Evolutionary conservation across 2,329 filamentous ascomycete genomes (phyloP).

Genomic region (Xylaria sp.): DNA sequence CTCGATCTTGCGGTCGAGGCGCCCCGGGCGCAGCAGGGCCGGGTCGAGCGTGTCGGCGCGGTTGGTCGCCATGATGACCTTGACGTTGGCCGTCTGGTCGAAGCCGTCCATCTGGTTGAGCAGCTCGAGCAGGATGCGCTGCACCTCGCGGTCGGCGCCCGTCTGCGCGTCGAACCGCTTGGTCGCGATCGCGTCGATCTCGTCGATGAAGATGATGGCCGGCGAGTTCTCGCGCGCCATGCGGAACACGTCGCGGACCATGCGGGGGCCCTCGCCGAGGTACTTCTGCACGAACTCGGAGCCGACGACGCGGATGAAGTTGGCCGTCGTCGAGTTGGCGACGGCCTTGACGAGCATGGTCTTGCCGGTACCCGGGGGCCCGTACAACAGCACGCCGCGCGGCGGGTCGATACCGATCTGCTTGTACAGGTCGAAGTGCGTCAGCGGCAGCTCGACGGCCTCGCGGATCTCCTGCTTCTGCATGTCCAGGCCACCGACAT

Average conservation of each 20-base stretch:
- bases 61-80: slow-evolving; percentile 99
- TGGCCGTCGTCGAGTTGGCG: slow-evolving; percentile 96
- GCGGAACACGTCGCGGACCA: slow-evolving; percentile 98
- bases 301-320: slow-evolving; percentile 96
- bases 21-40: slow-evolving; percentile 88
- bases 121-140: slow-evolving; percentile 95
- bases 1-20: slow-evolving; percentile 97
- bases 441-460: slow-evolving; percentile 93
- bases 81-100: slow-evolving; percentile 98
- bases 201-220: slow-evolving; percentile 99
- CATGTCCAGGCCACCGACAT: slow-evolving; percentile 98
- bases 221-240: slow-evolving; percentile 99
- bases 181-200: slow-evolving; percentile 97
- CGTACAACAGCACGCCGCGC: slow-evolving; percentile 93
- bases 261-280: slow-evolving; percentile 93
- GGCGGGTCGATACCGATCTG: slow-evolving; percentile 99
- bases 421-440: slow-evolving; percentile 98
- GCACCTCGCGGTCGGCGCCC: slow-evolving; percentile 95
- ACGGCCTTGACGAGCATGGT: slow-evolving; percentile 96
- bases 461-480: slow-evolving; percentile 99
- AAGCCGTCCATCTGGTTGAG: slow-evolving; percentile 99
- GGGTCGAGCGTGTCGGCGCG: slow-evolving; percentile 96
- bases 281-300: slow-evolving; percentile 99
- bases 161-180: slow-evolving; percentile 99
- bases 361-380: slow-evolving; percentile 87